Evolutionary conservation across 1,284 basidiomycete species (phyloP), one percentile per base, ranked within the genome.

Genomic region (Leccinum laetum): DNA sequence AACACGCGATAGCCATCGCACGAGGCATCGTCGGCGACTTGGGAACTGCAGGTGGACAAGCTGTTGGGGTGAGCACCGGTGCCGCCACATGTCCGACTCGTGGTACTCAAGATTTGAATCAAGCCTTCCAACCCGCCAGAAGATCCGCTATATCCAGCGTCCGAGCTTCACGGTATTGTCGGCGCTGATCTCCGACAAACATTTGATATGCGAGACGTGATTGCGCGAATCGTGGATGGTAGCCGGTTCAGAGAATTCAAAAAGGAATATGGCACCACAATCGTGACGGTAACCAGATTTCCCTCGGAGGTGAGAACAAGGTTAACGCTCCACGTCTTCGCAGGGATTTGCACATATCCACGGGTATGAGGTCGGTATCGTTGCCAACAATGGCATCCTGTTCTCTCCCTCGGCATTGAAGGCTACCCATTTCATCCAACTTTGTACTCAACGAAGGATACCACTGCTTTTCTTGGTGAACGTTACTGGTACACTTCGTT

Each of bases 171-270:
- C 75, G 93, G 94, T 26, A 95, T 98, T 69, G 94, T 98, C 26
- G 94, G 95, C 3, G 92, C 94, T 11, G 95, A 97, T 74, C 84
- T 92, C 24, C 86, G 92, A 41, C 93, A 96, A 78, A 80, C 89
- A 0, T 98, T 96, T 76, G 95, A 98, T 77, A 95, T 98, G 89
- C 85, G 94, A 58, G 95, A 98, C 74, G 90, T 98, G 32, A 96
- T 98, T 72, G 89, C 95, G 14, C 89, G 96, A 29, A 80, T 96
- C 57, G 95, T 96, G 4, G 96, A 98, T 71, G 95, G 95, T 3
- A 95, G 93, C 73, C 86, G 89, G 64, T 96, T 98, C 78, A 85
- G 95, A 69, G 96, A 98, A 78, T 98, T 97, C 83, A 98, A 98
- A 83, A 93, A 92, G 77, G 94, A 96, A 74, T 98, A 97, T 74